Evolutionary conservation across 768 basidiomycete genomes (phyloP).

Genomic region (Hericium coralloides): DNA sequence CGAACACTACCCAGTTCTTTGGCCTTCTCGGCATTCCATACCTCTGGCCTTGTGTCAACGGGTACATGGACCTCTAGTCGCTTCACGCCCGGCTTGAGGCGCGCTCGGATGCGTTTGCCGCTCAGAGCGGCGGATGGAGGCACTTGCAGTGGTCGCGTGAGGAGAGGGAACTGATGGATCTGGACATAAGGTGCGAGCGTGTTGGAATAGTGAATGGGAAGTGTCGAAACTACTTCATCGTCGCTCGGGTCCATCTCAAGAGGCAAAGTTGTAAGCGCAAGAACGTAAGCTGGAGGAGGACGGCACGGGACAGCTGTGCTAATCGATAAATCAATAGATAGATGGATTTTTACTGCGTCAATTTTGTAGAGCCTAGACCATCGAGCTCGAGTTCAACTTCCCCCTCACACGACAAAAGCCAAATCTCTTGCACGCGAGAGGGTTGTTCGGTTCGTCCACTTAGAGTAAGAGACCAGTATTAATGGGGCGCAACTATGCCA

Average conservation of each 20-base stretch:
- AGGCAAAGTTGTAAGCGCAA: background rate
- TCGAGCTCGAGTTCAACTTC: too few species aligned
- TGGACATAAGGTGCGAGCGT: constrained; percentile 55
- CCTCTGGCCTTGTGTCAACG: constrained; percentile 69
- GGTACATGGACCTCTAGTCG: constrained; percentile 75
- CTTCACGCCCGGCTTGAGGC: constrained; percentile 54
- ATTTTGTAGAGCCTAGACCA: too few species aligned
- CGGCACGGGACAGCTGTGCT: too few species aligned
- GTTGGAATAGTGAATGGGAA: constrained; percentile 70
- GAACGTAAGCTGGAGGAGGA: background rate
- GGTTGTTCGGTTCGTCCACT: background rate
- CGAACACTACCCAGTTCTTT: constrained; percentile 57
- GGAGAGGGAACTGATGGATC: constrained; percentile 74
- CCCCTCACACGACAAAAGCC: too few species aligned
- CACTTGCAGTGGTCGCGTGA: constrained; percentile 61
- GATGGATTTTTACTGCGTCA: too few species aligned
- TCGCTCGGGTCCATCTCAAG: constrained; percentile 20
- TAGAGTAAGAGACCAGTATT: too few species aligned
- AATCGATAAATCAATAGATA: too few species aligned
- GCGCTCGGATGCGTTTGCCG: constrained; percentile 71
- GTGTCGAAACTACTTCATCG: constrained; percentile 55
- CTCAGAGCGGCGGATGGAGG: constrained; percentile 66
- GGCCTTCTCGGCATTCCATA: constrained; percentile 70
- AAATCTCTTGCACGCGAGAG: background rate
- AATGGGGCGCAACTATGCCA: too few species aligned